A percentile compares a stretch with the other conserved stretches of the same genome.
phyloP scores from a whole-genome alignment of 1,284 basidiomycete species.

The Termitomyces sp. region DNA sequence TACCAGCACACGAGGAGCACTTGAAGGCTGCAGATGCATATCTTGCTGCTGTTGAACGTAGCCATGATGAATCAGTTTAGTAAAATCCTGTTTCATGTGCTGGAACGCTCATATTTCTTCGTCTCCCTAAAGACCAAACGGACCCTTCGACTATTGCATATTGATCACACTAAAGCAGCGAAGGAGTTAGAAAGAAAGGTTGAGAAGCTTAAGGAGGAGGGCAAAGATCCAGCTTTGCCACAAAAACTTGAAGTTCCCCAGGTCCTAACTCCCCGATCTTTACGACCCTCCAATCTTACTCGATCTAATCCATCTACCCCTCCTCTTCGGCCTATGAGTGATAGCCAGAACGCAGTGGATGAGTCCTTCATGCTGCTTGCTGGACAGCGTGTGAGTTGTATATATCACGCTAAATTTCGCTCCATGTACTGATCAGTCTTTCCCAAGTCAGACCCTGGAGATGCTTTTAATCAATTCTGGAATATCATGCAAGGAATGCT shows the following conservation, averaged over 20 bases:
- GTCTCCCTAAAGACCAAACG: constrained; percentile 54
- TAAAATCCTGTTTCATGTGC: constrained; percentile 12
- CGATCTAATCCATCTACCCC: constrained; percentile 39
- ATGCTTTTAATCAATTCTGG: constrained; percentile 84
- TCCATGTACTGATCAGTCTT: constrained; percentile 1
- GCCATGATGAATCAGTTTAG: constrained; percentile 64
- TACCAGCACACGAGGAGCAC: constrained; percentile 59
- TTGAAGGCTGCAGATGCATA: constrained; percentile 69
- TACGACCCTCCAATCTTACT: constrained; percentile 20
- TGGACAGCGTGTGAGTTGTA: constrained; percentile 50
- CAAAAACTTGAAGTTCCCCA: constrained; percentile 39
- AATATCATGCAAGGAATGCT: constrained; percentile 77
- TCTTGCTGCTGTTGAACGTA: constrained; percentile 61
- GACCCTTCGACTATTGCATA: constrained; percentile 66
- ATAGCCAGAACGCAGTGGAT: constrained; percentile 71
- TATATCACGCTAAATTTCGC: constrained; percentile 2
- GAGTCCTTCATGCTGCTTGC: constrained; percentile 82
- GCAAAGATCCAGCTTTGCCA: constrained; percentile 64
- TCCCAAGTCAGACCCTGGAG: constrained; percentile 63
- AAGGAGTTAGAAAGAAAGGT: constrained; percentile 69
- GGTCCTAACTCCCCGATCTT: constrained; percentile 21
- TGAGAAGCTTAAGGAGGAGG: constrained; percentile 62
- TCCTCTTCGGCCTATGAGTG: constrained; percentile 46
- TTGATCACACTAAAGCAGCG: constrained; percentile 61
- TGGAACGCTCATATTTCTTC: constrained; percentile 2